Base-by-base conservation (phyloP, 371 early-diverging fungal species). In the Actinomucor elegans region DNA sequence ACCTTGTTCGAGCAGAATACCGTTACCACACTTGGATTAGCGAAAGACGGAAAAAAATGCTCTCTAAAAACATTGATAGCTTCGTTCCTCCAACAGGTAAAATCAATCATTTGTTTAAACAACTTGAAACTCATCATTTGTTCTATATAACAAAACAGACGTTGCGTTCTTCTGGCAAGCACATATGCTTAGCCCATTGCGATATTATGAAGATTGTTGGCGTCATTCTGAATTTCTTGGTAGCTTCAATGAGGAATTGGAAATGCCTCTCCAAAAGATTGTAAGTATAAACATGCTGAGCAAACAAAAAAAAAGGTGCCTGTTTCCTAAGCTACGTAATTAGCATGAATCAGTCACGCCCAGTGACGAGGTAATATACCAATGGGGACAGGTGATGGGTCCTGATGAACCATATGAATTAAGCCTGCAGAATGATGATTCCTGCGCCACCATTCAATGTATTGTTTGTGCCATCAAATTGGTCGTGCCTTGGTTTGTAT, bases 91-190 rank as follows among this genome's bases (percentile, higher is more conserved):
- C n/a, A n/a, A n/a, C n/a, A n/a, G n/a, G n/a, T n/a, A n/a, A n/a
- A n/a, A n/a, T n/a, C n/a, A n/a, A n/a, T n/a, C n/a, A n/a, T n/a
- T n/a, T n/a, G n/a, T n/a, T n/a, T n/a, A n/a, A n/a, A n/a, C n/a
- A n/a, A n/a, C n/a, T n/a, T n/a, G n/a, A n/a, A n/a, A n/a, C n/a
- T n/a, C n/a, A n/a, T n/a, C n/a, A n/a, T n/a, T n/a, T n/a, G n/a
- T n/a, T n/a, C n/a, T n/a, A n/a, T n/a, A n/a, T n/a, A n/a, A n/a
- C n/a, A n/a, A n/a, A n/a, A n/a, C n/a, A 59, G 59, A 59, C 38
- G 23, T 59, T 14, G 59, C 59, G 4, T 59, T 56, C 28, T 41
- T 46, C n/a, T 59, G 59, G 59, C 59, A 59, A 21, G 55, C 59
- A 9, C 59, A 59, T 32, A 32, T 55, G 40, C 42, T 59, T 14